Percentiles rank a stretch among this genome's conserved stretches.
These are phyloP conservation scores for Plantago coronopus DNA, from an alignment of 305 asterid species.

Conservation along the genomic window DNA sequence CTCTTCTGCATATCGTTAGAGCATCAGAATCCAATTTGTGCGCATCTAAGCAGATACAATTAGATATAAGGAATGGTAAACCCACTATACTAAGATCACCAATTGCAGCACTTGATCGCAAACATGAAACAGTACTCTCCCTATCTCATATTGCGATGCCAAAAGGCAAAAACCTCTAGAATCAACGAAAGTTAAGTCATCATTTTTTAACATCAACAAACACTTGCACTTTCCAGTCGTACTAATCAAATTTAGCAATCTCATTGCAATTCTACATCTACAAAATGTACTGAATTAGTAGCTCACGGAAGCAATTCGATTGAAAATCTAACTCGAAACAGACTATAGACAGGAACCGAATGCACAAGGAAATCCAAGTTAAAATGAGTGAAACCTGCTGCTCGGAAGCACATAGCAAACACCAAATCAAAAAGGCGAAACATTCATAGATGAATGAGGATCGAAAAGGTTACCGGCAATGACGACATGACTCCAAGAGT, in stretches of 20 bases:
- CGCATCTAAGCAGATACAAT: not conserved
- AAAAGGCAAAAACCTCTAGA: too few relatives aligned
- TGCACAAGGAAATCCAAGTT: not conserved
- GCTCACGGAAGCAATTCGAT: not conserved
- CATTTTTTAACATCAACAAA: too few relatives aligned
- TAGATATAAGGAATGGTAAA: not conserved
- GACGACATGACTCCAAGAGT: slow-evolving; percentile 46
- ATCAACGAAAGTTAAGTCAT: too few relatives aligned
- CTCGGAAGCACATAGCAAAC: not conserved
- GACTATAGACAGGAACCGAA: too few relatives aligned
- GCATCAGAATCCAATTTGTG: not conserved
- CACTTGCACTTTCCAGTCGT: too few relatives aligned
- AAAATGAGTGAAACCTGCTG: too few relatives aligned
- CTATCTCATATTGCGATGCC: too few relatives aligned
- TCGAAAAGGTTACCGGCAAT: slow-evolving; percentile 42
- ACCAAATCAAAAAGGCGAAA: not conserved
- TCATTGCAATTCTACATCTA: too few relatives aligned
- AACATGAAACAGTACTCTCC: too few relatives aligned
- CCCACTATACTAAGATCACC: too few relatives aligned
- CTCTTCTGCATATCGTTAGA: not conserved
- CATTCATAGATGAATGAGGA: not conserved
- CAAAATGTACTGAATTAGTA: not conserved
- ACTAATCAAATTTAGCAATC: too few relatives aligned
- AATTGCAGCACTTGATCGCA: too few relatives aligned
- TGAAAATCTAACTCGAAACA: not conserved